A percentile compares a stretch with the other conserved stretches of the same genome.
Conservation (phyloP, 2,329 filamentous ascomycete species). For the Colletotrichum gloeosporioides region DNA sequence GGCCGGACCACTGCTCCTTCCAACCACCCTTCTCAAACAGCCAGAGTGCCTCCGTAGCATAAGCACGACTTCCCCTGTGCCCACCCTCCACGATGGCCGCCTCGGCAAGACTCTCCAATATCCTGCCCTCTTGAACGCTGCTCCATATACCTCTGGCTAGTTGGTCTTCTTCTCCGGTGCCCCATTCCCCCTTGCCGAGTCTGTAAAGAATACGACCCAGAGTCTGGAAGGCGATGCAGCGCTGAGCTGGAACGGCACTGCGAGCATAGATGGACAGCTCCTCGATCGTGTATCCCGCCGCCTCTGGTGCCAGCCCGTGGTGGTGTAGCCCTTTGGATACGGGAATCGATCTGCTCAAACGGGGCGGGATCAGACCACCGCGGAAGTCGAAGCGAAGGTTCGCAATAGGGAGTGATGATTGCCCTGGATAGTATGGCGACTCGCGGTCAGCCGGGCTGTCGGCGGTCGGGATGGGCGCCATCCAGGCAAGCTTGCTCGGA, state of each 20-base stretch:
- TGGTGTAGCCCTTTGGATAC: slow-evolving; percentile 86
- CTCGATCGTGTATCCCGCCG: slow-evolving; percentile 90
- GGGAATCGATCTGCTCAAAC: slow-evolving; percentile 75
- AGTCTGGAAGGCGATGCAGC: slow-evolving; percentile 91
- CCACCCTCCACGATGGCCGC: slow-evolving; percentile 73
- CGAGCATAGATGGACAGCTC: slow-evolving; percentile 84
- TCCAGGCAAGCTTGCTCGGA: slow-evolving; percentile 88
- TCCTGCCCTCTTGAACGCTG: slow-evolving; percentile 75
- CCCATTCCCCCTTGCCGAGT: slow-evolving; percentile 75
- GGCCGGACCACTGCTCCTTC: slow-evolving; percentile 67
- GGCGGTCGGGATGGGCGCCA: slow-evolving; percentile 73
- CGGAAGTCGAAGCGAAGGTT: slow-evolving; percentile 89
- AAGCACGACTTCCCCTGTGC: slow-evolving; percentile 81
- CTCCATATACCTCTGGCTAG: slow-evolving; percentile 84
- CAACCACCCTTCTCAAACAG: slow-evolving; percentile 75
- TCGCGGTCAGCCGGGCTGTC: slow-evolving; percentile 69
- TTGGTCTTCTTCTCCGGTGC: slow-evolving; percentile 61
- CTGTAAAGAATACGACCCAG: slow-evolving; percentile 85
- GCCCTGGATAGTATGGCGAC: slow-evolving; percentile 82
- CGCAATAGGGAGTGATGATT: slow-evolving; percentile 73
- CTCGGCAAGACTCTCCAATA: slow-evolving; percentile 77
- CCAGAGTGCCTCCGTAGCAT: slow-evolving; percentile 91
- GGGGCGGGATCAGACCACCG: slow-evolving; percentile 80
- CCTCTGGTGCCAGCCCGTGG: slow-evolving; percentile 89
- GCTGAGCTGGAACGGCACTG: slow-evolving; percentile 82